Base-by-base conservation (phyloP, 2,329 filamentous ascomycete species). In the Bimuria novae-zelandiae region DNA sequence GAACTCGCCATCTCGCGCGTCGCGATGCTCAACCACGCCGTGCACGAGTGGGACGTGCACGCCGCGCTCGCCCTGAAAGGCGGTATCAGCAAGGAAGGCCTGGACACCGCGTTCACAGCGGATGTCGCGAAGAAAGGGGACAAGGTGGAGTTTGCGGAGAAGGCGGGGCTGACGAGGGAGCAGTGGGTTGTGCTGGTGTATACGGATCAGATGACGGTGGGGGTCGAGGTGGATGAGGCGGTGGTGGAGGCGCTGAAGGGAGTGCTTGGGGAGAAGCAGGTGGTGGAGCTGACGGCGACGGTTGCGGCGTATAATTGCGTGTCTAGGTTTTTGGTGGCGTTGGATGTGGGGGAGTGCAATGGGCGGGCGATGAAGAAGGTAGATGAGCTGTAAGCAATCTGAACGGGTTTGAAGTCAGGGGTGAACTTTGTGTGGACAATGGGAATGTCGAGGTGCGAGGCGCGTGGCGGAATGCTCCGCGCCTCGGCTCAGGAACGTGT, bases 1-100 rank as follows among this genome's bases (percentile, higher is more conserved):
- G 91, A 96, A 76, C 78, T 94, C 7, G 87, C 89, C 60, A 92
- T 96, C 64, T 88, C 84, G 61, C 83, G 91, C 46, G 88, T 96
- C n/a, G 92, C 92, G 12, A 85, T 88, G 17, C 83, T 90, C 65
- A 96, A 96, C 74, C 73, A 82, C 12, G 92, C 92, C 0, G 90
- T 89, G 82, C 95, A 92, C 74, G 91, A 96, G 74, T 96, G 90
- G 91, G 82, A 79, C 39, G 83, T 89, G 44, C 92, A 96, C 69
- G 87, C 86, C 14, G 89, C 89, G 2, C 65, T 80, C 2, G 80
- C 93, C 7, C 80, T 83, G 7, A 77, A 80, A 27, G 76, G 76
- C 21, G 86, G 81, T 0, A 84, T 87, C 7, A 81, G 88, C 19
- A 84, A 79, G 0, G 87, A 86, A 10, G 61, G 59, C 0, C 78